Evolutionary conservation across 2,329 filamentous ascomycete genomes (phyloP), one percentile per base, ranked within the genome.

Genomic region (Thelonectria blattea): DNA sequence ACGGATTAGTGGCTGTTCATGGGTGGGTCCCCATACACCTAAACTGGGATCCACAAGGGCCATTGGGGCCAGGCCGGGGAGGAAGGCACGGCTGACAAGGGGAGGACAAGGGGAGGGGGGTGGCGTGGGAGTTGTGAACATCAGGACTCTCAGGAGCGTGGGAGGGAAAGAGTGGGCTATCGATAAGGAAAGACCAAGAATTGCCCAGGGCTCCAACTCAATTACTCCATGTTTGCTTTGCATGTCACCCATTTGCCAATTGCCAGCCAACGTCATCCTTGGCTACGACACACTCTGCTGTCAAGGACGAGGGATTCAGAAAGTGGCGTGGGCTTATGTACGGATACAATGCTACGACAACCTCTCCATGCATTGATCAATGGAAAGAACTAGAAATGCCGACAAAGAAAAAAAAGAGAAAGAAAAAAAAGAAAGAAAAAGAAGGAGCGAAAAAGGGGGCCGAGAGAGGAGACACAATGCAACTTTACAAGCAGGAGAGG

Each of bases 101-200:
- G 41, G 41, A 41, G 3, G 22, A 24, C 22, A 24, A 4, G 22
- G 22, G 22, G 22, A 6, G 6, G 56, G 58, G 58, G 52, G 51
- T 54, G 57, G 57, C 47, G 52, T 52, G 48, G 48, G 52, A 15
- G 6, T 14, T 37, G 34, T n/a, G 34, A 12, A 15, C 34, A 37
- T 49, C 45, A 30, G 54, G 27, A 30, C 27, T n/a, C 22, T 45
- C 50, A 56, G 18, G 37, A 50, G 46, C 47, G 54, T 56, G 54
- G 54, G 54, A 39, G 9, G 30, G 30, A 37, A 34, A 27, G 47
- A 30, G 60, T 58, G 52, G 50, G 60, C 60, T 70, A 68, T 70
- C 68, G 68, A 70, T 70, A 70, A 68, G 56, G 52, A 59, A 47
- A 57, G 39, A 48, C 39, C 54, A 54, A 50, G 42, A 32, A 32